Conservation (phyloP, 2,329 filamentous ascomycete genomes). For the Trichoderma sp. region DNA sequence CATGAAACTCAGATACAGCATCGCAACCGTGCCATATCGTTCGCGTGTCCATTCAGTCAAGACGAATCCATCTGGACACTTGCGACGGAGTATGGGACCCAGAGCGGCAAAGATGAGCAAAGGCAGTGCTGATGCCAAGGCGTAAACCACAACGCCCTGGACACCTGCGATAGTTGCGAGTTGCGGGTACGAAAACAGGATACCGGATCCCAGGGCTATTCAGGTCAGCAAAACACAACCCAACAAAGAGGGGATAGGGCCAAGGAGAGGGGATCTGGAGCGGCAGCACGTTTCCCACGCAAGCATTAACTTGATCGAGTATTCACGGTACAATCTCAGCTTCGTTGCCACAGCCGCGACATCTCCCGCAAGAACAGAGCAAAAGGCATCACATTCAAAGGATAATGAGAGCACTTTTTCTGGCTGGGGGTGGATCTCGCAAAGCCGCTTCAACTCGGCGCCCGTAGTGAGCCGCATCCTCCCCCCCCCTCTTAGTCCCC, state of each 20-base stretch:
- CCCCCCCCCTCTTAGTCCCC: slow-evolving; percentile 30
- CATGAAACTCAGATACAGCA: slow-evolving; percentile 74
- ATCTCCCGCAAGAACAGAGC: slow-evolving; percentile 41
- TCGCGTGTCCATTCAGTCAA: slow-evolving; percentile 82
- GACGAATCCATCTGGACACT: slow-evolving; percentile 82
- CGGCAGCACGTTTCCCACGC: slow-evolving; percentile 97
- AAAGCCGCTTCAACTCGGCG: slow-evolving; percentile 62
- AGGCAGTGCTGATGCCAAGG: slow-evolving; percentile 70
- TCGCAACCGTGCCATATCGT: slow-evolving; percentile 69
- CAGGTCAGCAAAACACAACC: slow-evolving; percentile 44
- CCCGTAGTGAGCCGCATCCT: slow-evolving; percentile 80
- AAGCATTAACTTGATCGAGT: slow-evolving; percentile 99
- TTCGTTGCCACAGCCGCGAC: slow-evolving; percentile 54
- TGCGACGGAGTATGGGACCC: slow-evolving; percentile 74
- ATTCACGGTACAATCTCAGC: slow-evolving; percentile 95
- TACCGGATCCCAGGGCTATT: slow-evolving; percentile 78
- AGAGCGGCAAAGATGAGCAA: slow-evolving; percentile 73
- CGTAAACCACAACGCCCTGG: slow-evolving; percentile 77
- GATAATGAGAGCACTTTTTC: background rate
- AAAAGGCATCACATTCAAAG: background rate
- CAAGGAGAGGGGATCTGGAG: slow-evolving; percentile 52
- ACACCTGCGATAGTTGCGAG: slow-evolving; percentile 77
- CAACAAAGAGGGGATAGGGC: slow-evolving; percentile 28
- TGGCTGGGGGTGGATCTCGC: slow-evolving; percentile 54
- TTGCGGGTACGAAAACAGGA: slow-evolving; percentile 80